Conservation (phyloP, 306 rosid genomes). For the Cicer judaicum region DNA sequence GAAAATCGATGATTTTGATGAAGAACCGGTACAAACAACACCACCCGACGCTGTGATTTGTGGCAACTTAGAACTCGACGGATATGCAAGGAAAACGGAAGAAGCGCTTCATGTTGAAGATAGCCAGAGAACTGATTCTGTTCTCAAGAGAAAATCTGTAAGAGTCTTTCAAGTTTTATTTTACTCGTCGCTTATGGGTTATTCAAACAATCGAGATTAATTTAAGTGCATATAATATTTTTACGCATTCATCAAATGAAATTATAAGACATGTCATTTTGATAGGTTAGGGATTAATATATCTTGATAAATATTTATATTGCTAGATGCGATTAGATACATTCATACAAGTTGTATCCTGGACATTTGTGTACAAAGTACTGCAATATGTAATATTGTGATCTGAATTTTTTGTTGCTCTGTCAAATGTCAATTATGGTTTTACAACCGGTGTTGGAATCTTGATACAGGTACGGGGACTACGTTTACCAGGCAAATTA, state of each 20-base stretch:
- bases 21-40: slow-evolving; percentile 38
- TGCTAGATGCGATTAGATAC: too few relatives aligned
- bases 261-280: too few relatives aligned
- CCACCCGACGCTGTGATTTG: slow-evolving; percentile 49
- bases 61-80: slow-evolving; percentile 15
- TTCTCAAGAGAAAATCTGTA: slow-evolving; percentile 52
- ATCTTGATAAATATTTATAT: too few relatives aligned
- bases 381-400: neutral
- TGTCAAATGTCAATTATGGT: neutral
- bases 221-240: too few relatives aligned
- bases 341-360: neutral
- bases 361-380: neutral
- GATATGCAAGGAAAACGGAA: slow-evolving; percentile 18
- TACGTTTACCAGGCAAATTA: slow-evolving; percentile 62
- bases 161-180: slow-evolving; percentile 17
- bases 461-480: slow-evolving; percentile 59
- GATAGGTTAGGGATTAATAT: too few relatives aligned
- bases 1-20: slow-evolving; percentile 28
- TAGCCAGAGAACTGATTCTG: slow-evolving; percentile 5
- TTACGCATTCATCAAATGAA: too few relatives aligned
- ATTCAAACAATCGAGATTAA: neutral
- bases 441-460: slow-evolving; percentile 24
- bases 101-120: slow-evolving; percentile 9
- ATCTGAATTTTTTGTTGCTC: neutral
- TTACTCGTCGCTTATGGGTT: neutral